Evolutionary conservation across 805 yeast genomes (phyloP).

Genomic region (Torulaspora maleeae): DNA sequence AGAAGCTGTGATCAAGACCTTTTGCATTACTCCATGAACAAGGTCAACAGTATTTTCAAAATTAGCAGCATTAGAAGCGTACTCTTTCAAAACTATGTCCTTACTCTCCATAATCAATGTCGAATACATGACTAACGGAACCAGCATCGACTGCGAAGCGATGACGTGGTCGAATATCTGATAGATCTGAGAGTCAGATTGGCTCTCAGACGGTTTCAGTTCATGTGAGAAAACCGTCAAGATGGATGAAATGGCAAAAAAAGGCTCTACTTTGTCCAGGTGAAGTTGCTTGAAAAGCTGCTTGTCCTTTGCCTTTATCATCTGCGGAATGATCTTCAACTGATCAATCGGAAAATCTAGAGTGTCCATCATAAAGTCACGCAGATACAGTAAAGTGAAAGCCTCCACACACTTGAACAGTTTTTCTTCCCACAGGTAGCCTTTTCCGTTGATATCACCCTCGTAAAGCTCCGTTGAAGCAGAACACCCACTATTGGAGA

Average conservation of each 20-base stretch:
- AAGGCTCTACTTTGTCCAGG: conserved; percentile 47
- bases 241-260: conserved; percentile 69
- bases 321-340: conserved; percentile 57
- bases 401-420: conserved; percentile 47
- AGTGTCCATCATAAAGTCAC: conserved; percentile 81
- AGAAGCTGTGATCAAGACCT: conserved; percentile 29
- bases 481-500: conserved; percentile 14
- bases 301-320: conserved; percentile 49
- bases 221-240: conserved; percentile 80
- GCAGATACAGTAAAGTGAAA: conserved; percentile 55
- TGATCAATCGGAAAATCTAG: conserved; percentile 64
- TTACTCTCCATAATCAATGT: conserved; percentile 47
- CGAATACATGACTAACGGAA: conserved; percentile 57
- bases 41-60: conserved; percentile 36
- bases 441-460: conserved; percentile 6
- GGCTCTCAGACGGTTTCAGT: conserved; percentile 29
- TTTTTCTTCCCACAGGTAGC: conserved; percentile 25
- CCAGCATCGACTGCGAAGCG: conserved; percentile 49
- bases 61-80: conserved; percentile 18
- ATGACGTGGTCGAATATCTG: conserved; percentile 67
- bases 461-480: conserved; percentile 17
- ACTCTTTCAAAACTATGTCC: conserved; percentile 39
- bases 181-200: conserved; percentile 43
- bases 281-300: conserved; percentile 36
- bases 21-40: conserved; percentile 41